A percentile compares a stretch with the other conserved stretches of the same genome.
Conservation (phyloP, 1,284 basidiomycete genomes). For the Leccinum fallax region DNA sequence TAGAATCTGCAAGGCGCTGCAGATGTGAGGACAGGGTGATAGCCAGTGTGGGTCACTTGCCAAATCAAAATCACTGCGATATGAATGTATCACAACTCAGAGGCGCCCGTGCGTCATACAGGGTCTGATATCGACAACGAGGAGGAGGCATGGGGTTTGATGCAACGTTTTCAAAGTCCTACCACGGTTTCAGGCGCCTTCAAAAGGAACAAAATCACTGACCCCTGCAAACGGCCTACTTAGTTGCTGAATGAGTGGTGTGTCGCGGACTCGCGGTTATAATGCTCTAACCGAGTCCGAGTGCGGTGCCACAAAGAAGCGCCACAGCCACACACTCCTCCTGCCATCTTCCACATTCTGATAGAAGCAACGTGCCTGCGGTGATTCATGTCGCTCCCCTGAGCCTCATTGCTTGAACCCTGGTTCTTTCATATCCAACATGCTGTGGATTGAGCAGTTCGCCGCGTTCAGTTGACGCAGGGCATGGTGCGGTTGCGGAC, state of each 20-base stretch:
- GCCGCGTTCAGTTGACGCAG: conserved; percentile 19
- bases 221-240: too few species aligned
- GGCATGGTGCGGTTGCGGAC: background rate
- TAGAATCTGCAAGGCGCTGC: background rate
- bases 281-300: too few species aligned
- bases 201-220: background rate
- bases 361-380: conserved; percentile 11
- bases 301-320: too few species aligned
- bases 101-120: conserved; percentile 5
- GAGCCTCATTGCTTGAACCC: conserved; percentile 11
- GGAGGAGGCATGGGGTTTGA: conserved; percentile 6
- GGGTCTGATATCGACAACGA: conserved; percentile 10
- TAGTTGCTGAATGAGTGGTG: background rate
- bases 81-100: background rate
- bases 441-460: conserved; percentile 9
- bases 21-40: background rate
- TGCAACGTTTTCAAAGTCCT: background rate
- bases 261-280: too few species aligned
- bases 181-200: too few species aligned
- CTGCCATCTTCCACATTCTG: too few species aligned
- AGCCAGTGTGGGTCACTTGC: background rate
- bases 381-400: background rate
- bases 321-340: too few species aligned
- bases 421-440: background rate
- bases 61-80: background rate